phyloP scores from a whole-genome alignment of 805 yeast species.

The Danielia reshetovae region DNA sequence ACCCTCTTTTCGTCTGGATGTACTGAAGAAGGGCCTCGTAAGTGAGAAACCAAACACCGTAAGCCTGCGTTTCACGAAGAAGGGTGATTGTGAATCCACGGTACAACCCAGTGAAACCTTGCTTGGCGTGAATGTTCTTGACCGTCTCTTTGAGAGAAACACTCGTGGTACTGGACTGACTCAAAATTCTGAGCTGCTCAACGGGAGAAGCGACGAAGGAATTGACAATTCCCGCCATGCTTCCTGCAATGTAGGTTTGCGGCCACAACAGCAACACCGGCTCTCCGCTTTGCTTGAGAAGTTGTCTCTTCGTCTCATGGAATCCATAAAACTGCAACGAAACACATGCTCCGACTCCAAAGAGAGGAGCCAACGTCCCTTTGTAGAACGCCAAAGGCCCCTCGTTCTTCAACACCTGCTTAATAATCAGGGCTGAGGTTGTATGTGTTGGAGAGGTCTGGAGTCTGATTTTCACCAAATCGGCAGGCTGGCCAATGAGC shows the following conservation, averaged over 20 bases:
- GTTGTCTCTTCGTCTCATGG: conserved; percentile 62
- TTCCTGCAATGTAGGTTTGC: conserved; percentile 60
- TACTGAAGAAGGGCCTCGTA: conserved; percentile 53
- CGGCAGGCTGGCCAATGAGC: conserved; percentile 45
- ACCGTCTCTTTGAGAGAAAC: conserved; percentile 34
- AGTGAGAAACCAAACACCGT: conserved; percentile 70
- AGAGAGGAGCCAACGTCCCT: conserved; percentile 42
- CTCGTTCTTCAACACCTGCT: conserved; percentile 36
- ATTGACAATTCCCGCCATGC: conserved; percentile 63
- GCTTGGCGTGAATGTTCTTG: conserved; percentile 32
- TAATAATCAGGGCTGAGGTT: conserved; percentile 30
- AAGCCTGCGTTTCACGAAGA: conserved; percentile 63
- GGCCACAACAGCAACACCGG: conserved; percentile 45
- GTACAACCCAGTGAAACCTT: conserved; percentile 51
- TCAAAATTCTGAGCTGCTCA: conserved; percentile 60
- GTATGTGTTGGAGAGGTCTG: conserved; percentile 32
- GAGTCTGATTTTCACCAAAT: conserved; percentile 39
- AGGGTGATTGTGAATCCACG: conserved; percentile 55
- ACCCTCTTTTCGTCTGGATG: conserved; percentile 29
- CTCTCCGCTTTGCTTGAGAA: conserved; percentile 28
- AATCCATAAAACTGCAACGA: conserved; percentile 69
- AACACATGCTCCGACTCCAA: conserved; percentile 54
- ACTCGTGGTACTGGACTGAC: conserved; percentile 45
- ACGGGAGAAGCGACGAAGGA: conserved; percentile 62
- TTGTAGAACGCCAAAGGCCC: conserved; percentile 42